Percentiles rank a stretch among this genome's conserved stretches.
Evolutionary conservation across 1,139 yeast species (phyloP).

Genomic region (Hansenula sp.): DNA sequence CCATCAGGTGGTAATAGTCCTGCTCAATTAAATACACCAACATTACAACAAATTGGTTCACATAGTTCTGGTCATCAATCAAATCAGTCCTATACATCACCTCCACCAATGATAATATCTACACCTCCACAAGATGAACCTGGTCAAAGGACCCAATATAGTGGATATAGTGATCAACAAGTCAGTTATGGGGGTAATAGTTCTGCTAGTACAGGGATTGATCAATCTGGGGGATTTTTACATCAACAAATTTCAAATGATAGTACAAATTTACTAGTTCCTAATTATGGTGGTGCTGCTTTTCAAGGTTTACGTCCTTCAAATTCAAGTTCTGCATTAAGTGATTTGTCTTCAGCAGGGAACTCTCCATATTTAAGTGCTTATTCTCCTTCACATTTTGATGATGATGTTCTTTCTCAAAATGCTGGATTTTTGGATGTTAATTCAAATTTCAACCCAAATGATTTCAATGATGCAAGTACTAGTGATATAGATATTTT

Average conservation of each 20-base stretch:
- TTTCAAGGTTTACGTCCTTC: conserved; percentile 13
- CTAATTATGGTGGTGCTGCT: conserved; percentile 1
- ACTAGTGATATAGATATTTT: conserved; percentile 11
- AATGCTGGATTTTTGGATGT: conserved; percentile 7
- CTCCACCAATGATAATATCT: conserved; percentile 16
- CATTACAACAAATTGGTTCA: background rate
- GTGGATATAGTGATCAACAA: no score
- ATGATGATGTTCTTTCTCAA: conserved; percentile 2
- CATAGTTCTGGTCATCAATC: conserved; percentile 1
- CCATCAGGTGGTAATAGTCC: background rate
- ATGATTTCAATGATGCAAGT: conserved; percentile 5
- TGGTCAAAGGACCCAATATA: background rate
- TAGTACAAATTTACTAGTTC: background rate
- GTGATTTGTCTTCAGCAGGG: conserved; percentile 16
- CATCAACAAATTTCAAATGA: conserved; percentile 1
- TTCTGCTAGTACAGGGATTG: background rate
- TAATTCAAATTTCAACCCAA: background rate
- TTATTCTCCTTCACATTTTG: conserved; percentile 15
- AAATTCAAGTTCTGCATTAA: conserved; percentile 4
- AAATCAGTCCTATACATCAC: background rate
- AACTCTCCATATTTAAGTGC: conserved; percentile 18
- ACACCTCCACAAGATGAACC: conserved; percentile 13
- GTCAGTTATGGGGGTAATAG: background rate
- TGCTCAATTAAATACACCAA: conserved; percentile 1
- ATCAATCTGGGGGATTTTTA: background rate